Conservation (phyloP, 2,329 filamentous ascomycete species). For the Thelonectria discophora region DNA sequence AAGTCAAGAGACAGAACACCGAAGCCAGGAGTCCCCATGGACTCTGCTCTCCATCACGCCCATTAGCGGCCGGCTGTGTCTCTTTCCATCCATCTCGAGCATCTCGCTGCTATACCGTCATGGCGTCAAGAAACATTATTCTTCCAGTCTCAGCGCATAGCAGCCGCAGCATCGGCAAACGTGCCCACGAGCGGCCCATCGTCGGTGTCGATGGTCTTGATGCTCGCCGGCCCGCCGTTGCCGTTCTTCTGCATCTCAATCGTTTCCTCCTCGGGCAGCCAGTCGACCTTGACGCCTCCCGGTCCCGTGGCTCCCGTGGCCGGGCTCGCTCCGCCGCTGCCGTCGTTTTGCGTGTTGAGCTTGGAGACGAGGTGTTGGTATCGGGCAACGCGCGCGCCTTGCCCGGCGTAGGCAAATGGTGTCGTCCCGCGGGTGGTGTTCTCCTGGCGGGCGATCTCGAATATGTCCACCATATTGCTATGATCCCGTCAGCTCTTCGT, state of each 20-base stretch:
- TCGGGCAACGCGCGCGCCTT: slow-evolving; percentile 64
- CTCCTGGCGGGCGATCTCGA: slow-evolving; percentile 68
- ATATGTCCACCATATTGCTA: slow-evolving; percentile 74
- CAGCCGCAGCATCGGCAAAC: slow-evolving; percentile 67
- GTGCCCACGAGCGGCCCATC: slow-evolving; percentile 63
- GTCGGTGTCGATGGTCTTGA: slow-evolving; percentile 47
- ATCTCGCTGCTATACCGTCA: background rate
- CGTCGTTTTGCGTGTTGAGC: slow-evolving; percentile 55
- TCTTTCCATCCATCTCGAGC: slow-evolving; percentile 2
- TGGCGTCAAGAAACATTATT: slow-evolving; percentile 14
- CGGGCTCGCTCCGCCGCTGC: slow-evolving; percentile 42
- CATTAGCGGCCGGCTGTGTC: slow-evolving; percentile 8
- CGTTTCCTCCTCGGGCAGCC: slow-evolving; percentile 62
- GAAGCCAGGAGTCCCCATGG: slow-evolving; percentile 1
- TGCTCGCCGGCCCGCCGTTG: slow-evolving; percentile 47
- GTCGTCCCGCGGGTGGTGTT: slow-evolving; percentile 48
- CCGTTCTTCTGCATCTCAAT: slow-evolving; percentile 55
- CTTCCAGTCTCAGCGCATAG: slow-evolving; percentile 51
- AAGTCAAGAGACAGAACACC: background rate
- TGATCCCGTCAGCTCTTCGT: slow-evolving; percentile 22
- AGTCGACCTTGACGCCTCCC: slow-evolving; percentile 61
- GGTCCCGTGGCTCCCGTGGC: slow-evolving; percentile 32
- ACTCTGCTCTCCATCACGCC: background rate
- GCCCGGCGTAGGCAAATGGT: slow-evolving; percentile 60
- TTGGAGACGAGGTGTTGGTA: slow-evolving; percentile 71